Evolutionary conservation across 2,329 filamentous ascomycete genomes (phyloP).

Genomic region (Diaporthe velutina): DNA sequence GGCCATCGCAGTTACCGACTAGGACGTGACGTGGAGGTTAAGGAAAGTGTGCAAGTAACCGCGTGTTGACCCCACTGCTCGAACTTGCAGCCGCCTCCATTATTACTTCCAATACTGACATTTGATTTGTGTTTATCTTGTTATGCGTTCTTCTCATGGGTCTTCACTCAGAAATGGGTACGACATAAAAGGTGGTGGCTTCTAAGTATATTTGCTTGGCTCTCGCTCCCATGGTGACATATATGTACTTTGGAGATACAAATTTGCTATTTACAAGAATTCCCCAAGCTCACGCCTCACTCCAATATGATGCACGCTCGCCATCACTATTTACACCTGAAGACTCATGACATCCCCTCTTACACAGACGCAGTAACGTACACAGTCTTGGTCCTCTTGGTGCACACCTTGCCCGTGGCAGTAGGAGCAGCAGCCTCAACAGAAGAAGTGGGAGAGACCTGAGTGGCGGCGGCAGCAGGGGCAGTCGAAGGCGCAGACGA

Average conservation of each 20-base stretch:
- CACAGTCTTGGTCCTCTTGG: constrained; percentile 38
- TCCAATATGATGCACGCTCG: background rate
- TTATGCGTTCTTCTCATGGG: too few relatives aligned
- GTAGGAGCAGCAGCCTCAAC: constrained; percentile 13
- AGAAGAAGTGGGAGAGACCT: background rate
- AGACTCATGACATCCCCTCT: background rate
- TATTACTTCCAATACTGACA: background rate
- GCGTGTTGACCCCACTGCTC: too few relatives aligned
- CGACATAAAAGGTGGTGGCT: background rate
- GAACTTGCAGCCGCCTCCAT: too few relatives aligned
- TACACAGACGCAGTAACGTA: constrained; percentile 38
- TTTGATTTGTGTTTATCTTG: background rate
- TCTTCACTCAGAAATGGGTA: background rate
- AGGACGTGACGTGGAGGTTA: too few relatives aligned
- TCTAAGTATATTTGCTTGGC: background rate
- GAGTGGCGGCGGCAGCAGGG: background rate
- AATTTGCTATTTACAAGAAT: constrained; percentile 23
- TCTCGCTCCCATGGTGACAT: background rate
- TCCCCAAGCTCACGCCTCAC: background rate
- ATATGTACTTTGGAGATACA: constrained; percentile 1
- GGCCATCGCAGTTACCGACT: too few relatives aligned
- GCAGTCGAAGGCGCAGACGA: background rate
- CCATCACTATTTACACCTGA: background rate
- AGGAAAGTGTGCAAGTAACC: background rate
- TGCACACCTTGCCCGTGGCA: constrained; percentile 16